Evolutionary conservation across 1,139 yeast species (phyloP).

Genomic region (Yamadazyma songkhlaensis): DNA sequence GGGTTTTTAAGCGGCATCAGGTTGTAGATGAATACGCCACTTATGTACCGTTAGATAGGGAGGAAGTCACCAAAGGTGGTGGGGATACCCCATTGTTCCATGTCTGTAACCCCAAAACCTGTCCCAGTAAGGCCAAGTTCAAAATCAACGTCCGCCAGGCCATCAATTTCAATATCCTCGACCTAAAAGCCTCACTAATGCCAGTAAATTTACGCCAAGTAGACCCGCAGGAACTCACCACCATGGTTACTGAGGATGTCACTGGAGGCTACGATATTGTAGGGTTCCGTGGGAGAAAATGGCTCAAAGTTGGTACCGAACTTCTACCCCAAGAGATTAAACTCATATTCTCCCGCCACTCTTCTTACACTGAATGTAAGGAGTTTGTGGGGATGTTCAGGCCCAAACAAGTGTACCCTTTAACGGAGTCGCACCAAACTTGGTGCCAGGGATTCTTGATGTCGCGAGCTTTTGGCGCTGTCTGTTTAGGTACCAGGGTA

Average conservation of each 20-base stretch:
- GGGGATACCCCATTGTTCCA: conserved; percentile 1
- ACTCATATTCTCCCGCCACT: conserved; percentile 52
- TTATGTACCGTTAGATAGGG: background rate
- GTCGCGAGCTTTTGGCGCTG: conserved; percentile 42
- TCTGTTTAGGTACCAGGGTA: conserved; percentile 20
- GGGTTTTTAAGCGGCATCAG: background rate
- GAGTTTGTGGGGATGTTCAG: conserved; percentile 34
- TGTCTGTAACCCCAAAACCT: background rate
- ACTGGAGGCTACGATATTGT: conserved; percentile 27
- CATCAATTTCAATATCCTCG: conserved; percentile 38
- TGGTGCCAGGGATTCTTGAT: conserved; percentile 46
- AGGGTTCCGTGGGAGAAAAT: conserved; percentile 20
- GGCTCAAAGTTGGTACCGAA: conserved; percentile 27
- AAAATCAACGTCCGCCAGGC: conserved; percentile 34
- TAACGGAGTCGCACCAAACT: conserved; percentile 28
- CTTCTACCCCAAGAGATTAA: conserved; percentile 40
- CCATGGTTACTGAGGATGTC: conserved; percentile 14
- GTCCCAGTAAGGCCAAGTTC: conserved; percentile 11
- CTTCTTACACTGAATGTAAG: conserved; percentile 48
- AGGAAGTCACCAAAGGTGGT: too few species aligned
- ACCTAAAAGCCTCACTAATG: conserved; percentile 26
- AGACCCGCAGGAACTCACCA: conserved; percentile 13
- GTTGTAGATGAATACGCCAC: background rate
- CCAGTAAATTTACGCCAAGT: conserved; percentile 23
- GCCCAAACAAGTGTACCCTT: conserved; percentile 48